phyloP scores from a whole-genome alignment of 495 filamentous ascomycete genomes.

The Venustampulla echinocandica region DNA sequence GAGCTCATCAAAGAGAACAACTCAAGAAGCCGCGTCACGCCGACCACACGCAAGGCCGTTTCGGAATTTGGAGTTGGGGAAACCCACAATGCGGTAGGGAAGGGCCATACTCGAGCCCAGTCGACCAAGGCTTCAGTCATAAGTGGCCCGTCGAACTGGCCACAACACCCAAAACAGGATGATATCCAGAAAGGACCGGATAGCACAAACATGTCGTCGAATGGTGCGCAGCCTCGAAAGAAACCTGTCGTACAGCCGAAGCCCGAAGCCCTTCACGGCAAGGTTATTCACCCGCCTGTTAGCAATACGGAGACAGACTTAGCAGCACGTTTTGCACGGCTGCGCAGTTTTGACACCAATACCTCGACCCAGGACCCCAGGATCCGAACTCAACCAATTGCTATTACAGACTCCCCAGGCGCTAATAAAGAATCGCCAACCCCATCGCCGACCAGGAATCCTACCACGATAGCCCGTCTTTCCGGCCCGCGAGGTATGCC shows the following conservation, averaged over 20 bases:
- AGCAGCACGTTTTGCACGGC: constrained; percentile 47
- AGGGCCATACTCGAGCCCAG: constrained; percentile 5
- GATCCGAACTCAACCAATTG: constrained; percentile 32
- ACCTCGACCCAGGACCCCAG: constrained; percentile 26
- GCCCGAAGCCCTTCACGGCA: constrained; percentile 51
- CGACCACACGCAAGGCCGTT: background rate
- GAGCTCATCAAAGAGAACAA: constrained; percentile 62
- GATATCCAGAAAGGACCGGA: background rate
- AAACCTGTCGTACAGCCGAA: constrained; percentile 56
- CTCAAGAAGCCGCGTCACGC: constrained; percentile 38
- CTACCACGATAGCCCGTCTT: constrained; percentile 27
- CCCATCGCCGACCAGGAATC: background rate
- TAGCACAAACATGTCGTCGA: constrained; percentile 1
- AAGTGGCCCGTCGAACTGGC: background rate
- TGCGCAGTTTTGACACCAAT: constrained; percentile 32
- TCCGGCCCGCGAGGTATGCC: constrained; percentile 51
- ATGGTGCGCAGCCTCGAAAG: constrained; percentile 4
- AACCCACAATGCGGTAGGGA: constrained; percentile 1
- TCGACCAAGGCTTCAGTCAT: background rate
- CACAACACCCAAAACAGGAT: background rate
- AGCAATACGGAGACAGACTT: constrained; percentile 33
- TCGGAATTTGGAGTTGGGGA: background rate
- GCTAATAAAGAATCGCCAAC: background rate
- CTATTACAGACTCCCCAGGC: constrained; percentile 7
- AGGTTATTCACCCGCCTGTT: constrained; percentile 27